These are phyloP conservation scores for Aureobasidium sp. DNA, from an alignment of 2,329 filamentous ascomycete genomes.

Conservation along the genomic window DNA sequence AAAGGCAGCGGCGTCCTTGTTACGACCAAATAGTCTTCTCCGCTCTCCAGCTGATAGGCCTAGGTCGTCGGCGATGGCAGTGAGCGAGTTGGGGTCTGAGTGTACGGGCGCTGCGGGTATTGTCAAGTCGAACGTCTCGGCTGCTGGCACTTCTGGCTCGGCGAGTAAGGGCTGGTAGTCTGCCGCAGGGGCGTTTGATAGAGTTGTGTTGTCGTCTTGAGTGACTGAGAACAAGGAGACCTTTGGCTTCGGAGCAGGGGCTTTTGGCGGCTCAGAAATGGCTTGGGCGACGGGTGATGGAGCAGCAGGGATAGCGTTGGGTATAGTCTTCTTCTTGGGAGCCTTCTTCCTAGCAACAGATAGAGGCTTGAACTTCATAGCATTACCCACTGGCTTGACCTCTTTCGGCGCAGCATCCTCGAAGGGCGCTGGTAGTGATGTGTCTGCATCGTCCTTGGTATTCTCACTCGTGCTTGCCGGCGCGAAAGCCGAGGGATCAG, in stretches of 20 bases:
- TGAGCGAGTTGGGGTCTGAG: slow-evolving; percentile 49
- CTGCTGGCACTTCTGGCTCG: neutral
- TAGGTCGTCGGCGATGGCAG: slow-evolving; percentile 66
- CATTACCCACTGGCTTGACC: slow-evolving; percentile 66
- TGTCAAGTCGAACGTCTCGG: neutral
- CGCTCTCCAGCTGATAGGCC: slow-evolving; percentile 70
- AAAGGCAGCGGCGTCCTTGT: slow-evolving; percentile 25
- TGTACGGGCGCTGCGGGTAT: slow-evolving; percentile 6
- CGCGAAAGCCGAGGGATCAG: neutral
- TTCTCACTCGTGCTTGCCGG: slow-evolving; percentile 18
- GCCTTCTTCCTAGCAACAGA: slow-evolving; percentile 71
- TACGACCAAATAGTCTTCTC: slow-evolving; percentile 78
- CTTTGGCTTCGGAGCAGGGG: slow-evolving; percentile 47
- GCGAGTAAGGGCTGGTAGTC: slow-evolving; percentile 34
- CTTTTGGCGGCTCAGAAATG: slow-evolving; percentile 5
- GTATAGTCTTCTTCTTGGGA: slow-evolving; percentile 54
- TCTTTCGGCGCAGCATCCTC: slow-evolving; percentile 46
- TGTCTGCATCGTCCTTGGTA: slow-evolving; percentile 25
- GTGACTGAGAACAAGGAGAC: slow-evolving; percentile 64
- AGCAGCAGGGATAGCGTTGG: slow-evolving; percentile 20
- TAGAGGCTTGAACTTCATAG: slow-evolving; percentile 81
- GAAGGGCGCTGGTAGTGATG: slow-evolving; percentile 38
- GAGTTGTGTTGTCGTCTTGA: slow-evolving; percentile 28
- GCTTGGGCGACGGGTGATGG: slow-evolving; percentile 20
- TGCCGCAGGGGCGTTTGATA: slow-evolving; percentile 17